These are phyloP conservation scores for Mycena leptocephala DNA, from an alignment of 768 basidiomycete species.

Conservation along the genomic window DNA sequence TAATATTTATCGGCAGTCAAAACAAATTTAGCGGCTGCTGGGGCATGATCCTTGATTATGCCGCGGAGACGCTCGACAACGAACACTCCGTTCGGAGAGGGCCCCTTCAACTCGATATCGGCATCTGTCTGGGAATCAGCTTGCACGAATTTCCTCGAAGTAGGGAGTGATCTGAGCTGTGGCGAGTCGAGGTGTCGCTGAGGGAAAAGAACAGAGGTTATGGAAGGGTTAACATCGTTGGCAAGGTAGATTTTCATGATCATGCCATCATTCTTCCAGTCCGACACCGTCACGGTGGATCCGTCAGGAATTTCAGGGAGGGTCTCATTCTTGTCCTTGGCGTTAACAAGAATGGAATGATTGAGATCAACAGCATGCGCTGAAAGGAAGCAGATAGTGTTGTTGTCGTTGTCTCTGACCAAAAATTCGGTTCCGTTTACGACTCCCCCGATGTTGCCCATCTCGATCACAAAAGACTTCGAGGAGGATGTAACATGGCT, in stretches of 20 bases:
- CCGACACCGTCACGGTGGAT: neutral
- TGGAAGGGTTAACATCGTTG: neutral
- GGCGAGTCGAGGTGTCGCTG: neutral
- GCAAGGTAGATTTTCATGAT: neutral
- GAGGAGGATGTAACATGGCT: too few species aligned
- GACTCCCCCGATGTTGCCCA: neutral
- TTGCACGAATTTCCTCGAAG: neutral
- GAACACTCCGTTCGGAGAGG: neutral
- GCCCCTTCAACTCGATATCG: neutral
- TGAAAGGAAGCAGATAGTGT: neutral
- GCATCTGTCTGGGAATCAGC: neutral
- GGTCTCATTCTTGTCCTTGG: neutral
- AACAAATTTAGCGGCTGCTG: neutral
- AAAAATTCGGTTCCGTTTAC: neutral
- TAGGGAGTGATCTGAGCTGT: neutral
- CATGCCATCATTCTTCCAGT: neutral
- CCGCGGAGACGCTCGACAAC: neutral
- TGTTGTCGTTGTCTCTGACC: neutral
- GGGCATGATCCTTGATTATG: neutral
- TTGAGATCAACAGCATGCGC: neutral
- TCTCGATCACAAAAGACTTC: neutral
- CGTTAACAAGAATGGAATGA: neutral
- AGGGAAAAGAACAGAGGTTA: neutral
- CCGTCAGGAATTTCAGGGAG: neutral
- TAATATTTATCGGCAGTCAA: neutral